These are phyloP conservation scores for Xylaria sp. DNA, from an alignment of 2,329 filamentous ascomycete genomes.

Conservation along the genomic window DNA sequence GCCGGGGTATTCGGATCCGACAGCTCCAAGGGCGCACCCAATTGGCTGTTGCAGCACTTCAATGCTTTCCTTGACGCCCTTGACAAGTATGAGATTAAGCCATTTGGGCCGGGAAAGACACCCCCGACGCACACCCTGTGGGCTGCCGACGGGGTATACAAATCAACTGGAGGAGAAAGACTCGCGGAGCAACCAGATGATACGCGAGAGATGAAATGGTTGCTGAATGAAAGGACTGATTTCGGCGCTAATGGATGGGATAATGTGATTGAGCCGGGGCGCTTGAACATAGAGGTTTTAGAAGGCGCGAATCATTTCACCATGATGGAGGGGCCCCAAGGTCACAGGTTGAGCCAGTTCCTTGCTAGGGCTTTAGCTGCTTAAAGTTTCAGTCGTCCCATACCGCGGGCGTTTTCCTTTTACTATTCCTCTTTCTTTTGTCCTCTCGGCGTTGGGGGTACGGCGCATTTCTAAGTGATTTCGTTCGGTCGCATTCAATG, in stretches of 20 bases:
- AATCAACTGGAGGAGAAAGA: not conserved
- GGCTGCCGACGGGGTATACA: constrained; percentile 16
- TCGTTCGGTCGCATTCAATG: not conserved
- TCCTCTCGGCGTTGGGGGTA: not conserved
- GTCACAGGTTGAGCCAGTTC: not conserved
- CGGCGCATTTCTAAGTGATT: not conserved
- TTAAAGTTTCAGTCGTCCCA: not conserved
- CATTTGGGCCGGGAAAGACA: not conserved
- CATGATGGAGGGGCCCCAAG: constrained; percentile 12
- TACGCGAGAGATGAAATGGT: constrained; percentile 19
- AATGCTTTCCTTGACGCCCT: constrained; percentile 15
- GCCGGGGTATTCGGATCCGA: not conserved
- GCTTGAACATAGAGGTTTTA: constrained; percentile 4
- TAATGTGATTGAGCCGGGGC: not conserved
- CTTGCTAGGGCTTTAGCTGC: not conserved
- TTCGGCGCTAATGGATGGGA: constrained; percentile 21
- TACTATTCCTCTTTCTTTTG: not conserved
- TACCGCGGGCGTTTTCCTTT: not conserved
- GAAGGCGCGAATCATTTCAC: constrained; percentile 17
- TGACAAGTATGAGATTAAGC: constrained; percentile 1
- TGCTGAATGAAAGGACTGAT: constrained; percentile 10
- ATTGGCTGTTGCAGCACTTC: constrained; percentile 19
- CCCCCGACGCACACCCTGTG: constrained; percentile 13
- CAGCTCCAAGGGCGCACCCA: not conserved
- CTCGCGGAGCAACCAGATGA: constrained; percentile 7